Evolutionary conservation across 1,284 basidiomycete genomes (phyloP).

Genomic region (Gomphus sp.): DNA sequence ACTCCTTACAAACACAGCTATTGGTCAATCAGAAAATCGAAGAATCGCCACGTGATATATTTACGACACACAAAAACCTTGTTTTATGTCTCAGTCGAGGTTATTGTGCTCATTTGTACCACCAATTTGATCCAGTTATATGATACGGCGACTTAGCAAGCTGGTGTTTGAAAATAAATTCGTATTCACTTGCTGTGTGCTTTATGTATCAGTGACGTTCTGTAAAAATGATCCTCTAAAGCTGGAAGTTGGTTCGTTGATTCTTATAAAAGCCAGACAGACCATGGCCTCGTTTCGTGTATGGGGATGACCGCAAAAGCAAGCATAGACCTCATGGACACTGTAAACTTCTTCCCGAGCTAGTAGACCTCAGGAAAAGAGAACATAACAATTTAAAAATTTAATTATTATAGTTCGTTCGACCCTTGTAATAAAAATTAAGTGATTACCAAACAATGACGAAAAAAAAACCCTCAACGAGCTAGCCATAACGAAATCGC

Average conservation of each 20-base stretch:
- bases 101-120: not conserved
- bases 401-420: not conserved
- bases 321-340: no score
- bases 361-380: no score
- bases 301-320: no score
- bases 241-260: not conserved
- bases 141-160: no score
- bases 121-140: not conserved
- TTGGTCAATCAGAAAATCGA: conserved; percentile 6
- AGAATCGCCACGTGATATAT: not conserved
- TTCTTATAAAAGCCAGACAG: no score
- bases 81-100: not conserved
- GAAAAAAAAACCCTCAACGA: not conserved
- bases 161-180: no score
- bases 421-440: not conserved
- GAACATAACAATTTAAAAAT: not conserved
- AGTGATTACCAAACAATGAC: not conserved
- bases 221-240: not conserved
- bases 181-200: no score
- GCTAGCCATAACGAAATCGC: not conserved
- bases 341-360: no score
- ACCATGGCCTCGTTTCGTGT: no score
- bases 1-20: not conserved
- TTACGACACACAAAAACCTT: not conserved
- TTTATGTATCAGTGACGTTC: no score